Conservation (phyloP, 2,329 filamentous ascomycete genomes). For the Aureobasidium leucospermi region DNA sequence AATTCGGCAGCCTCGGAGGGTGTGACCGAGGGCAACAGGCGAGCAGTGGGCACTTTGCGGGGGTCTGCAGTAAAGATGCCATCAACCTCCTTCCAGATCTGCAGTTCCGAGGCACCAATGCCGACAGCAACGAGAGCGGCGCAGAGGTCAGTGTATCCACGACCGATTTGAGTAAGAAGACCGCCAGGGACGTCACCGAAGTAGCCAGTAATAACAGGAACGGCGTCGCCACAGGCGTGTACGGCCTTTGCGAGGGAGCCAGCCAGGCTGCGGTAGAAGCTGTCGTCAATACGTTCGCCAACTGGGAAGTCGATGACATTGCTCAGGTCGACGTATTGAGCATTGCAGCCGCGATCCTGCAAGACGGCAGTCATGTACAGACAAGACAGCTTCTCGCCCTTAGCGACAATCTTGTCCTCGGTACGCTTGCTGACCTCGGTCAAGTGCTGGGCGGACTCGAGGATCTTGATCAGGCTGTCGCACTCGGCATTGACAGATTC, state of each 20-base stretch:
- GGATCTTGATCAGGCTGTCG: slow-evolving; percentile 67
- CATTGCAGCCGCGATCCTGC: slow-evolving; percentile 70
- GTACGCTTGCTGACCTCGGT: slow-evolving; percentile 45
- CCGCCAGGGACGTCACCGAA: slow-evolving; percentile 91
- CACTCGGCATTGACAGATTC: slow-evolving; percentile 71
- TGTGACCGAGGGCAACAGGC: slow-evolving; percentile 79
- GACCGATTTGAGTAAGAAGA: slow-evolving; percentile 82
- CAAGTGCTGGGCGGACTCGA: slow-evolving; percentile 54
- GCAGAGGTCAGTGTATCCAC: slow-evolving; percentile 94
- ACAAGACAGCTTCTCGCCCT: slow-evolving; percentile 93
- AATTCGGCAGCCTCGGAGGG: slow-evolving; percentile 92
- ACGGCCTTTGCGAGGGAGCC: slow-evolving; percentile 36
- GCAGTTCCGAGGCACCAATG: slow-evolving; percentile 76
- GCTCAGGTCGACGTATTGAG: slow-evolving; percentile 84
- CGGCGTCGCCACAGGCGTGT: slow-evolving; percentile 35
- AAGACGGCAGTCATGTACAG: slow-evolving; percentile 81
- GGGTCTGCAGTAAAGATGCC: slow-evolving; percentile 86
- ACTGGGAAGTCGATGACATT: slow-evolving; percentile 63
- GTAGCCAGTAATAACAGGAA: slow-evolving; percentile 66
- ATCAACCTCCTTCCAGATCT: slow-evolving; percentile 99
- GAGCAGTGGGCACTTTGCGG: slow-evolving; percentile 85
- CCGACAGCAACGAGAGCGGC: slow-evolving; percentile 87
- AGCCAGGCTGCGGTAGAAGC: slow-evolving; percentile 40
- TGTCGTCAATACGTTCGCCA: slow-evolving; percentile 37
- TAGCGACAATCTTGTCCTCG: slow-evolving; percentile 73